A percentile compares a stretch with the other conserved stretches of the same genome.
Evolutionary conservation across 352 stramenopile genomes (phyloP).

Genomic region (Phytophthora podocarpi): DNA sequence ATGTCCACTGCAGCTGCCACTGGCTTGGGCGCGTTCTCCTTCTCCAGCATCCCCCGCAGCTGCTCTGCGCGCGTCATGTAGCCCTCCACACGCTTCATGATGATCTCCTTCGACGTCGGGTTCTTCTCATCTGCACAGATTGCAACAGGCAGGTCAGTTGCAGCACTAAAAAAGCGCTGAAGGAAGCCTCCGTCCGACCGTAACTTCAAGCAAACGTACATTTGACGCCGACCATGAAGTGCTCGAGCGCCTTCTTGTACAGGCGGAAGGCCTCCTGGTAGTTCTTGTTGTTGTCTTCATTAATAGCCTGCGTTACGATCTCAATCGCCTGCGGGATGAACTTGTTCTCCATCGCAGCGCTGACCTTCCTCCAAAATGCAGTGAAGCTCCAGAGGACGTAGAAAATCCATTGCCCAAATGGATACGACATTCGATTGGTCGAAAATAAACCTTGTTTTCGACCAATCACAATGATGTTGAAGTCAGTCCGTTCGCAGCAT

Average conservation of each 20-base stretch:
- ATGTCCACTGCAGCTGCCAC: conserved; percentile 65
- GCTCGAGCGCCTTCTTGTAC: conserved; percentile 90
- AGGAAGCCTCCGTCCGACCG: not conserved
- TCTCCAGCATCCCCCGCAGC: conserved; percentile 82
- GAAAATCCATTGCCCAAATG: conserved; percentile 23
- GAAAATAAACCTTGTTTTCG: not conserved
- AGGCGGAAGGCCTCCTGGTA: conserved; percentile 87
- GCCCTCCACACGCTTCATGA: conserved; percentile 90
- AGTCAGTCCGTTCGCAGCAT: too few species aligned
- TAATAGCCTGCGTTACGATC: conserved; percentile 87
- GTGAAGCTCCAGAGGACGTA: not conserved
- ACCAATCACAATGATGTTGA: conserved; percentile 15
- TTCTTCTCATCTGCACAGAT: conserved; percentile 88
- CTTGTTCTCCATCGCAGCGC: conserved; percentile 84
- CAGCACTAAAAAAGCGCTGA: not conserved
- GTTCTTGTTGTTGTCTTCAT: conserved; percentile 90
- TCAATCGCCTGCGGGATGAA: conserved; percentile 92
- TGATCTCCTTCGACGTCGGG: conserved; percentile 88
- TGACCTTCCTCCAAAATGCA: too few species aligned
- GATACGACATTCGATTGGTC: conserved; percentile 6
- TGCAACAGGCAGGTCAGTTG: not conserved
- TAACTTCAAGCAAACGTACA: conserved; percentile 52
- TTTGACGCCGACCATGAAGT: conserved; percentile 91
- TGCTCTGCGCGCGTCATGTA: conserved; percentile 92
- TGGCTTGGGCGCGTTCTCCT: conserved; percentile 55